A percentile compares a stretch with the other conserved stretches of the same genome.
Conservation (phyloP, 1,139 yeast genomes). For the Kazachstania sp. region DNA sequence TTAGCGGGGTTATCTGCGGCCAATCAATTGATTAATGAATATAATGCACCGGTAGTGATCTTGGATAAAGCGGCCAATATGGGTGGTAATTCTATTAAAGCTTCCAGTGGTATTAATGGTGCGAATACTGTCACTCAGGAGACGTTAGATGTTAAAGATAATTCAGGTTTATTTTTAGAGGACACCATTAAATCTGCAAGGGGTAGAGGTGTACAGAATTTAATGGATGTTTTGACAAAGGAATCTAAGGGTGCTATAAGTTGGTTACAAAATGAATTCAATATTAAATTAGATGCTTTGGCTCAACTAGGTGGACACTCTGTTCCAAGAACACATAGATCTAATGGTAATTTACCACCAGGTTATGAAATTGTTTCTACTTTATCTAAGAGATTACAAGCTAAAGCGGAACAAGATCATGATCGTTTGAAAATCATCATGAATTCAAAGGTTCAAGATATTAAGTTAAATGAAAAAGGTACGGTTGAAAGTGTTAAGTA, state of each 20-base stretch:
- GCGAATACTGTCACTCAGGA: conserved; percentile 57
- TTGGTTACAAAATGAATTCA: conserved; percentile 62
- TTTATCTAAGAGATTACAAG: conserved; percentile 46
- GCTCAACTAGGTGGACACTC: conserved; percentile 70
- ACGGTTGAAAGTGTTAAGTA: conserved; percentile 45
- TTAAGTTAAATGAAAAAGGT: conserved; percentile 34
- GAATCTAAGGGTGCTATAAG: conserved; percentile 53
- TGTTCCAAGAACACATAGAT: conserved; percentile 63
- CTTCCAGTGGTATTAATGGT: conserved; percentile 79
- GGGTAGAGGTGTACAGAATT: conserved; percentile 47
- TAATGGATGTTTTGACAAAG: conserved; percentile 28
- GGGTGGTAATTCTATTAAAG: conserved; percentile 76
- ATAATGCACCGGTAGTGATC: conserved; percentile 45
- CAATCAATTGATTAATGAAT: conserved; percentile 49
- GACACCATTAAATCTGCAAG: conserved; percentile 63
- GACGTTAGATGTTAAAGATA: conserved; percentile 41
- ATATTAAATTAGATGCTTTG: conserved; percentile 52
- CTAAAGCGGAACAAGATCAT: conserved; percentile 42
- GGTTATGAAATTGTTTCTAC: conserved; percentile 71
- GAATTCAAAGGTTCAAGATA: conserved; percentile 49
- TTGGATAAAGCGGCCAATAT: conserved; percentile 57
- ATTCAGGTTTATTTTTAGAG: conserved; percentile 48
- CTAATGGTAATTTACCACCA: conserved; percentile 56
- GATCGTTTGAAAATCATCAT: conserved; percentile 44
- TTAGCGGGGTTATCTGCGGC: conserved; percentile 72